Conservation (phyloP, 1,139 yeast genomes). For the Lodderomyces theae region DNA sequence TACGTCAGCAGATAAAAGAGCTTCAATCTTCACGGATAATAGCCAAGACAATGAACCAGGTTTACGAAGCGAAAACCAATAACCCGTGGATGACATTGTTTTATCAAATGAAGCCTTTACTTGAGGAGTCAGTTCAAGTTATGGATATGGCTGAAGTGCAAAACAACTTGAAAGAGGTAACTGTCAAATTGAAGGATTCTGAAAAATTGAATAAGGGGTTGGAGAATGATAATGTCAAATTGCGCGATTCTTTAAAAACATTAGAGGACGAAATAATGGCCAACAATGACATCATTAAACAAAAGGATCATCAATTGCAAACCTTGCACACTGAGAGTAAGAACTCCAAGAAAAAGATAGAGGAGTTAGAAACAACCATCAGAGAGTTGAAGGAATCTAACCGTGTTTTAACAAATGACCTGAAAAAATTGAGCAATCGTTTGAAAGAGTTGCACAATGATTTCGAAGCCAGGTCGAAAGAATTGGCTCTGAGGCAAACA, state of each 20-base stretch:
- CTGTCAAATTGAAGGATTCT: constrained; percentile 37
- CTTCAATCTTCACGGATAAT: constrained; percentile 72
- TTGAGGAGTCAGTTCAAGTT: constrained; percentile 63
- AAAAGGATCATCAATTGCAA: constrained; percentile 25
- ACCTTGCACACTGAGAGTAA: constrained; percentile 26
- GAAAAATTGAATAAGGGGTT: constrained; percentile 43
- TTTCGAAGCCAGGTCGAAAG: constrained; percentile 26
- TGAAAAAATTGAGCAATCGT: constrained; percentile 17
- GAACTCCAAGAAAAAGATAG: constrained; percentile 20
- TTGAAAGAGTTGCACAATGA: constrained; percentile 18
- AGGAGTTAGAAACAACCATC: constrained; percentile 16
- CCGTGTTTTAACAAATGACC: constrained; percentile 17
- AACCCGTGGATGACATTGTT: constrained; percentile 84
- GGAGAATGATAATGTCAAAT: constrained; percentile 46
- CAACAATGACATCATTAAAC: constrained; percentile 25
- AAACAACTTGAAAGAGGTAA: constrained; percentile 41
- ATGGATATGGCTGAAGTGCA: constrained; percentile 55
- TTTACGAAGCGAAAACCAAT: constrained; percentile 38
- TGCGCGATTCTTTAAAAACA: constrained; percentile 46
- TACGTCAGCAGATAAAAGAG: constrained; percentile 51
- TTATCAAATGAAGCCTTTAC: constrained; percentile 70
- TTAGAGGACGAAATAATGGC: constrained; percentile 43
- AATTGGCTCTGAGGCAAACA: constrained; percentile 13
- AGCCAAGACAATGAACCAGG: constrained; percentile 57
- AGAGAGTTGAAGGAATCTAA: constrained; percentile 18